Percentiles rank a stretch among this genome's conserved stretches.
These are phyloP conservation scores for Chrysanthemum seticuspe DNA, from an alignment of 129 eudicot genomes.

Conservation along the genomic window DNA sequence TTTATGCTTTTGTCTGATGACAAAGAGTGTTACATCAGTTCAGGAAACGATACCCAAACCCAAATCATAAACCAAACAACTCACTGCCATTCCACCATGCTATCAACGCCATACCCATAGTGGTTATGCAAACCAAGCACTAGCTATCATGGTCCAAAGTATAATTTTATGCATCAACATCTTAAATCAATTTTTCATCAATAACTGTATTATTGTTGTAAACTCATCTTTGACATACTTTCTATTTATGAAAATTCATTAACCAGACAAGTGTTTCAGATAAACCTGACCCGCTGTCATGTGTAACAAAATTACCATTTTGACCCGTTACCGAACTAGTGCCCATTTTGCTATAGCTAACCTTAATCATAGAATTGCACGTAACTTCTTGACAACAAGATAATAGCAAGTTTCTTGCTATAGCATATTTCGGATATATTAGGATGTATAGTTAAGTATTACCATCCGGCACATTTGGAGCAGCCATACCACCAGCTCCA, in stretches of 20 bases:
- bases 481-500: conserved; percentile 53
- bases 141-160: no score
- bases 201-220: no score
- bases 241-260: background rate
- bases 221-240: background rate
- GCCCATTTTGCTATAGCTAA: no score
- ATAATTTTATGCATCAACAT: no score
- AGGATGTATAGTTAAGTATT: background rate
- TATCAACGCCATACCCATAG: no score
- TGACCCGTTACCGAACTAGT: background rate
- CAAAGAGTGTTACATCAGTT: no score
- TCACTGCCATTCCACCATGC: no score
- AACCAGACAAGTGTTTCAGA: background rate
- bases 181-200: no score
- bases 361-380: background rate
- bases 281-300: background rate
- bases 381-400: background rate
- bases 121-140: no score
- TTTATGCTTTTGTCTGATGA: no score
- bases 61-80: no score
- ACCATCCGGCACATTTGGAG: conserved; percentile 61
- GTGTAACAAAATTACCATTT: background rate
- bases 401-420: background rate
- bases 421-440: background rate
- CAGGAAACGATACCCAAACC: no score